Evolutionary conservation across 2,329 filamentous ascomycete genomes (phyloP), one percentile per base, ranked within the genome.

Genomic region (Colletotrichum incanum): DNA sequence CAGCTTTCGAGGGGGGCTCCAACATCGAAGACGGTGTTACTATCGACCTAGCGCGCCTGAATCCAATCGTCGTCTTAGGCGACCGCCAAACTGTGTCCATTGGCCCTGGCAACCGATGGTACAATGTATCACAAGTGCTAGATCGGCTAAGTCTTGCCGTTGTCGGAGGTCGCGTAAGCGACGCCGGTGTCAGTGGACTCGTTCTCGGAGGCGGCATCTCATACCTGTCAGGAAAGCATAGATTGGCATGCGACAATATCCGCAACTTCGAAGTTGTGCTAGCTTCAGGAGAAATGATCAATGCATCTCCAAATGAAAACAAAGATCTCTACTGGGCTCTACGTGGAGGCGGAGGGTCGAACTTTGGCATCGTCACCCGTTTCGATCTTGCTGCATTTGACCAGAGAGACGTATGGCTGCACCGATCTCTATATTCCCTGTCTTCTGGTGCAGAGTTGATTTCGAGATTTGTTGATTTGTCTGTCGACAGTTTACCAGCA

Each of bases 141-240:
- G 85, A 86, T 20, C 76, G 78, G 6, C 74, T 82, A 37, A 80
- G 80, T 1, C 75, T 86, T 18, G 78, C 81, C 1, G 84, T 85
- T 3, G 79, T 82, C 0, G 86, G 86, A 0, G 86, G 85, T 1
- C 81, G 87, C 20, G 80, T 81, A 16, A 78, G 82, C 0, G 77
- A 77, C 6, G 82, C 86, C 12, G 85, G 85, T 18, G 84, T 87
- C 1, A 79, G 82, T 5, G 86, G 86, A 1, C 79, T 86, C 34
- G 75, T 83, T 5, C 81, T 87, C 0, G 85, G 85, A 8, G 85
- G 87, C 37, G 87, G 87, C 14, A 83, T 88, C 31, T 86, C 85
- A 1, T 88, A 82, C 78, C 85, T 87, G 75, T 82, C 84, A 2
- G 81, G 82, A 0, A 78, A 77, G 0, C 77, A 83, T 34, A 87